Evolutionary conservation across 2,329 filamentous ascomycete species (phyloP), one percentile per base, ranked within the genome.

Genomic region (Cryphonectria nitschkei): DNA sequence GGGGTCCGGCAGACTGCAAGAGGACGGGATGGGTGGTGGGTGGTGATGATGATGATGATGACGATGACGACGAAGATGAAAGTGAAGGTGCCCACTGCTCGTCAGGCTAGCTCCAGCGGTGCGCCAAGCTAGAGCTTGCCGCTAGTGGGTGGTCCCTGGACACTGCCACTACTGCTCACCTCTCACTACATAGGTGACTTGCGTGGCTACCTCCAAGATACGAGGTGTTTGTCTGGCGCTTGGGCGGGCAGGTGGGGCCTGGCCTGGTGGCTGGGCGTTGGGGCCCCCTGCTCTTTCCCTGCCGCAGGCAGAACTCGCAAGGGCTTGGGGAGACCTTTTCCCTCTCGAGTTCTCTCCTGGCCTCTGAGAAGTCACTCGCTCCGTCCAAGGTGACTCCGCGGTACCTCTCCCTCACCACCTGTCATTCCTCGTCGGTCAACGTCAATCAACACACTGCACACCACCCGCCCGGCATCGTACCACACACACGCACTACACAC

Each of bases 351-450:
- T 61, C 58, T 6, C 60, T 32, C n/a, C 19, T n/a, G 37, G 19
- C 9, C 34, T 41, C 60, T n/a, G n/a, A 41, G 34, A 41, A 39
- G 60, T 37, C 37, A 37, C 60, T 39, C 60, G 34, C 60, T 34
- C 60, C 34, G 60, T 62, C 60, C 60, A 39, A 22, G 37, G 61
- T 64, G 37, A 64, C 61, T 46, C 54, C 13, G 54, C 26, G 54
- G 54, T 58, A 58, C 54, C 54, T 58, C 54, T 58, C 54, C 54
- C 29, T 58, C 54, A 58, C 54, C 54, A 58, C 29, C 54, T 19
- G 29, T 58, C 54, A 29, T 32, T 14, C 46, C 54, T 58, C 54
- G 54, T 32, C 54, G 16, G 52, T 26, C 52, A 16, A 26, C 54
- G 54, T 32, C 54, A 58, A 58, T 16, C 14, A 32, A 16, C 29